Conservation (phyloP, 108 stramenopile species). For the Skeletonema tropicum region DNA sequence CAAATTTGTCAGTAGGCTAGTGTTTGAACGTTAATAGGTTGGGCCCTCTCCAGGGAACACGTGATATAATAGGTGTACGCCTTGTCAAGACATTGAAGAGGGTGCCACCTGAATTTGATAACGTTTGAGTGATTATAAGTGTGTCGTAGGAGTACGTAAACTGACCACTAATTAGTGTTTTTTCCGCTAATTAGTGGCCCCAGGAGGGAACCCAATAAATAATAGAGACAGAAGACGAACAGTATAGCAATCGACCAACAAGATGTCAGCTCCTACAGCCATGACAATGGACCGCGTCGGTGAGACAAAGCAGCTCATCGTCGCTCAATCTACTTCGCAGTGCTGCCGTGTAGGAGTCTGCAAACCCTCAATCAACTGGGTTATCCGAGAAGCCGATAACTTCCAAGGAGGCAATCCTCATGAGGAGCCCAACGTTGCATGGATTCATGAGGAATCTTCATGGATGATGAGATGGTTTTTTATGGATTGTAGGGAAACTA, state of each 20-base stretch:
- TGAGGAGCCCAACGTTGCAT: slow-evolving; percentile 4
- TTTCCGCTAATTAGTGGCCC: too few species aligned
- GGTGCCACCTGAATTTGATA: too few species aligned
- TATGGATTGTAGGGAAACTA: slow-evolving; percentile 9
- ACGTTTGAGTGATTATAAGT: too few species aligned
- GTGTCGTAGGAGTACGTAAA: too few species aligned
- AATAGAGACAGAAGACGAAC: too few species aligned
- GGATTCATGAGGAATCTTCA: slow-evolving; percentile 35
- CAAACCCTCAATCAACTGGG: slow-evolving; percentile 44
- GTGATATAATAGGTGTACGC: too few species aligned
- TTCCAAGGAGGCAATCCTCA: slow-evolving; percentile 24
- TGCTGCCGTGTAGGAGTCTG: slow-evolving; percentile 24
- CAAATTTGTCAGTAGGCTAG: too few species aligned
- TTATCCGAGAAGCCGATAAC: slow-evolving; percentile 26
- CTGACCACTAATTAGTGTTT: too few species aligned
- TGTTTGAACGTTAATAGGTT: too few species aligned
- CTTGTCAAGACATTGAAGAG: too few species aligned
- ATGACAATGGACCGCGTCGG: slow-evolving; percentile 46
- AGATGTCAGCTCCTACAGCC: slow-evolving; percentile 16
- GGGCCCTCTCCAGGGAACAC: too few species aligned
- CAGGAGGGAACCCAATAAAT: too few species aligned
- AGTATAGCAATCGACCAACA: background rate
- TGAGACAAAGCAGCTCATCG: slow-evolving; percentile 21
- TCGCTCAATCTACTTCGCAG: slow-evolving; percentile 44
- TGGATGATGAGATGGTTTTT: slow-evolving; percentile 1